Base-by-base conservation (phyloP, 208 protist species). In the Angomonas ambiguus region DNA sequence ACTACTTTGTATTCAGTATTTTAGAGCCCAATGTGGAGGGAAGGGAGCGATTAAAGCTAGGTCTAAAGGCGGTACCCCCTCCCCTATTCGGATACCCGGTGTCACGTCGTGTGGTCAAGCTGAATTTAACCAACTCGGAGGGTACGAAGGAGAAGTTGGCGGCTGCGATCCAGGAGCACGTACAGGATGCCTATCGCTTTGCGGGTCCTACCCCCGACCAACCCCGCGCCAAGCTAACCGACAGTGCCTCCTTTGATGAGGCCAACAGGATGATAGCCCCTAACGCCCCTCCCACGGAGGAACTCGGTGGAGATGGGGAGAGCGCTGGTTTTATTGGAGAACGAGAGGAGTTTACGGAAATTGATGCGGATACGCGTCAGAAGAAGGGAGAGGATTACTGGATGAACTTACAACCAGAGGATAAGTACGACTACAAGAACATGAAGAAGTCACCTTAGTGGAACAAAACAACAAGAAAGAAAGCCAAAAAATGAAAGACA, bases 1-100 rank as follows among this genome's bases (percentile, higher is more conserved):
- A 96, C 77, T 96, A 95, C 76, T 96, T 95, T 79, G 87, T 96
- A 22, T 96, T 96, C 73, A 94, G 87, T 66, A 95, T 96, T 62
- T 62, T 96, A 24, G 88, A 96, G 74, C 88, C 91, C 45, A 96
- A 96, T 51, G 79, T 96, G 71, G 91, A 96, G 69, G 91, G 91
- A 1, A 79, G 91, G 11, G 91, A 96, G 72, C 75, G 91, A 20
- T 83, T 96, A 24, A 96, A 96, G 65, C 77, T 96, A 11, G 91
- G 91, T 5, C 71, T 96, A 45, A 90, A 88, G 71, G 87, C 87
- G 2, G 88, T 95, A 24, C 91, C 91, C 10, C 88, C 88, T 31
- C 87, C 91, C 18, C 72, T 96, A 3, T 96, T 96, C 66, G 91
- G 91, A 32, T 95, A 95, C 67, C 91, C 91, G 3, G 83, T 94